phyloP scores from a whole-genome alignment of 78 protist species.

The Emiliania huxleyi region DNA sequence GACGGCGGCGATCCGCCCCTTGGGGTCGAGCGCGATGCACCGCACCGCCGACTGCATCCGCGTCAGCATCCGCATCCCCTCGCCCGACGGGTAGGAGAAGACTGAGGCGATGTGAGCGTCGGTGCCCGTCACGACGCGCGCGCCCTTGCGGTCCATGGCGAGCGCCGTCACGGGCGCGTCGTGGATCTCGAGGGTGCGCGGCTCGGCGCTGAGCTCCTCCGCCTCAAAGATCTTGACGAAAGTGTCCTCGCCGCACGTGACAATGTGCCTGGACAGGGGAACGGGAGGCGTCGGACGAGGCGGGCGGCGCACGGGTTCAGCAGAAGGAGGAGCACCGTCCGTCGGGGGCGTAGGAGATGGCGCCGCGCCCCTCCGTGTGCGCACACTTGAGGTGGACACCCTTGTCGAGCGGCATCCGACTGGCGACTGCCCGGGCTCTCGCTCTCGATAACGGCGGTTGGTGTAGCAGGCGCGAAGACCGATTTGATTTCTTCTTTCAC shows the following conservation, averaged over 20 bases:
- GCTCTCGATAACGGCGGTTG: too few species aligned
- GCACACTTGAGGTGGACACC: neutral
- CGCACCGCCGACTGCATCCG: neutral
- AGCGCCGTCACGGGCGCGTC: neutral
- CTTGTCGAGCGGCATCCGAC: neutral
- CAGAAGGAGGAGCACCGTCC: neutral
- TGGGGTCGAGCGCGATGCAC: neutral
- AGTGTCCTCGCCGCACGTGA: neutral
- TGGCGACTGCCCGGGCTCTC: too few species aligned
- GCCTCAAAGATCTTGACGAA: neutral
- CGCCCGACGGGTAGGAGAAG: neutral
- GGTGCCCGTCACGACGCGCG: neutral
- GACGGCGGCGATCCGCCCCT: neutral
- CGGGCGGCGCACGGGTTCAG: neutral
- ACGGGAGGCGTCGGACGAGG: neutral
- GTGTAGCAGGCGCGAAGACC: too few species aligned
- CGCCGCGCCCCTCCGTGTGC: neutral
- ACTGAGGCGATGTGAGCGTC: neutral
- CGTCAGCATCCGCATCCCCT: neutral
- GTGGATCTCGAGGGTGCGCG: slow-evolving; percentile 13
- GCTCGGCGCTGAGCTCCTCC: neutral
- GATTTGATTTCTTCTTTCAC: too few species aligned
- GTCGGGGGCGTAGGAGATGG: neutral
- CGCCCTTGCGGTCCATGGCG: neutral
- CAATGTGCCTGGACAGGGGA: neutral